These are phyloP conservation scores for Tolypocladium tundrense DNA, from an alignment of 2,329 filamentous ascomycete species.

Conservation along the genomic window DNA sequence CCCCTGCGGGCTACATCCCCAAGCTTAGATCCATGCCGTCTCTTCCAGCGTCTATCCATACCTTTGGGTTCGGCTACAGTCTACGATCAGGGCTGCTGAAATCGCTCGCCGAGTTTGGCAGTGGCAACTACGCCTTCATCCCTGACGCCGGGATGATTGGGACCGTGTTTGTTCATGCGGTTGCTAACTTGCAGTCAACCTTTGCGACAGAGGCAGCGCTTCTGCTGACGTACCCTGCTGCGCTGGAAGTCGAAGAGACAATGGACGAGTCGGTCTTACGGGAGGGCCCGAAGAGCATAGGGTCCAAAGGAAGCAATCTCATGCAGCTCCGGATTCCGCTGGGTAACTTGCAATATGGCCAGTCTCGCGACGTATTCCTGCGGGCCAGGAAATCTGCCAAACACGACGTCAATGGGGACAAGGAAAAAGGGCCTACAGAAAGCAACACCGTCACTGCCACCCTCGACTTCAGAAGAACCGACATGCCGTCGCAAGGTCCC, in stretches of 20 bases:
- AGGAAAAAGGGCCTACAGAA: neutral
- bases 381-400: constrained; percentile 14
- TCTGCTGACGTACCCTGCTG: constrained; percentile 25
- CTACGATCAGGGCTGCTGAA: constrained; percentile 40
- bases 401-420: constrained; percentile 3
- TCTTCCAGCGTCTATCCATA: constrained; percentile 31
- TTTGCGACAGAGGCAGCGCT: constrained; percentile 39
- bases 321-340: constrained; percentile 28
- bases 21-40: constrained; percentile 34
- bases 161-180: constrained; percentile 51
- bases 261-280: constrained; percentile 28
- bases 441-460: constrained; percentile 17
- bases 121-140: constrained; percentile 51
- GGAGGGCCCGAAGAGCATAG: constrained; percentile 10
- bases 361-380: constrained; percentile 46
- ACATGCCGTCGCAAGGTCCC: neutral
- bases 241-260: constrained; percentile 26
- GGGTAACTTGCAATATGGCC: constrained; percentile 50
- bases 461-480: constrained; percentile 22
- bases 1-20: constrained; percentile 41
- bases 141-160: constrained; percentile 53
- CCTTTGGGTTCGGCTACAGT: constrained; percentile 25
- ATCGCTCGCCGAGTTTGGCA: constrained; percentile 46
- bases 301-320: constrained; percentile 3
- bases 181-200: constrained; percentile 50